A percentile compares a stretch with the other conserved stretches of the same genome.
phyloP scores from a whole-genome alignment of 2,329 filamentous ascomycete species.

The Penicillium sp. region DNA sequence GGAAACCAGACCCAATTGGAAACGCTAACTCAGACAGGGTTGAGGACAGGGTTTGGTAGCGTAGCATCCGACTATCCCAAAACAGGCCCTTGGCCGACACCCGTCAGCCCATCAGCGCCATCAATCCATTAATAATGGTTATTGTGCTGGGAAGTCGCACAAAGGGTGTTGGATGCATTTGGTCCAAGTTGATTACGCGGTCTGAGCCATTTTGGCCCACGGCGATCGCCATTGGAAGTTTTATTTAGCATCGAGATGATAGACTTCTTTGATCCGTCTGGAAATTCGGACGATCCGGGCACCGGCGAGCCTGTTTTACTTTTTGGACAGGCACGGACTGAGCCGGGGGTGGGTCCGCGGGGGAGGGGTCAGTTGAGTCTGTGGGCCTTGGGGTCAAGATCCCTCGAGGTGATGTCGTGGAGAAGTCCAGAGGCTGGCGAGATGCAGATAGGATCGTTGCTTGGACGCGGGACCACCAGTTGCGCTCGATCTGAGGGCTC shows the following conservation, averaged over 20 bases:
- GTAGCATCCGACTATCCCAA: conserved; percentile 14
- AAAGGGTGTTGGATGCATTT: background rate
- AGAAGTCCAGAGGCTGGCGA: background rate
- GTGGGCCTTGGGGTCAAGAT: background rate
- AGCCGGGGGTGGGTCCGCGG: conserved; percentile 1
- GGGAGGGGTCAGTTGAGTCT: background rate
- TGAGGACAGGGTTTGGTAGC: conserved; percentile 7
- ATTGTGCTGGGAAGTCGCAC: background rate
- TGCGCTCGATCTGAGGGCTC: background rate
- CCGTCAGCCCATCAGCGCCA: conserved; percentile 5
- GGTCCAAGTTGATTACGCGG: background rate
- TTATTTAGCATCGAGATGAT: background rate
- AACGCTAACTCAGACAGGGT: background rate
- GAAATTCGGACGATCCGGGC: background rate
- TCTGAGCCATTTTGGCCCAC: background rate
- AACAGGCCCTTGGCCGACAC: conserved; percentile 6
- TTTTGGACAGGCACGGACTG: background rate
- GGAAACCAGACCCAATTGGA: conserved; percentile 7
- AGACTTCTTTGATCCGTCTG: background rate
- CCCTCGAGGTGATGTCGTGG: background rate
- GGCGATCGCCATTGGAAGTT: background rate
- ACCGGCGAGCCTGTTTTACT: conserved; percentile 1
- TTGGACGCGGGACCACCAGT: background rate
- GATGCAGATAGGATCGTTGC: background rate
- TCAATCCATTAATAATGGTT: background rate